Percentiles rank a stretch among this genome's conserved stretches.
These are phyloP conservation scores for Fraxinus angustifolia DNA, from an alignment of 305 asterid species.

Conservation along the genomic window DNA sequence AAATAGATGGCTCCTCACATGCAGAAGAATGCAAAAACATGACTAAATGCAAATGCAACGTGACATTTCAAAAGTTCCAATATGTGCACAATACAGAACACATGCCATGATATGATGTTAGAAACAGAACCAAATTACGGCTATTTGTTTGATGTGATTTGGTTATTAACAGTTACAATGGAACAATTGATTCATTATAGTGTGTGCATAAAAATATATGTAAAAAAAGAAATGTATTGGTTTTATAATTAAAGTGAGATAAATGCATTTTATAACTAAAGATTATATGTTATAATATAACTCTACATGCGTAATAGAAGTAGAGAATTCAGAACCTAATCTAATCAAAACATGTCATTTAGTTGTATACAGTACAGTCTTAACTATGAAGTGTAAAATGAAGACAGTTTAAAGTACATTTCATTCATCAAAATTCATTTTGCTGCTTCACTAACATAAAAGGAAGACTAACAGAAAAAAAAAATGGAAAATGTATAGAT, in stretches of 20 bases:
- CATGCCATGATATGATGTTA: background rate
- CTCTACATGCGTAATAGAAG: background rate
- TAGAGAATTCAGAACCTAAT: background rate
- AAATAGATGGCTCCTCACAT: constrained; percentile 13
- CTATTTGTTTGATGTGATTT: background rate
- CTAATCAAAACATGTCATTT: background rate
- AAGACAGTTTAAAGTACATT: background rate
- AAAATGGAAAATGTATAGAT: background rate
- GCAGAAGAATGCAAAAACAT: background rate
- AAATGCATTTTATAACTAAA: background rate
- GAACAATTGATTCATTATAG: background rate
- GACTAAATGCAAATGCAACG: background rate
- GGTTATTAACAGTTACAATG: background rate
- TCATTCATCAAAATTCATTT: background rate
- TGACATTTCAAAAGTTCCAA: background rate
- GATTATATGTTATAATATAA: background rate
- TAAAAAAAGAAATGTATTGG: background rate
- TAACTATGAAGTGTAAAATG: background rate
- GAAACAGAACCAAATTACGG: background rate
- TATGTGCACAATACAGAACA: background rate
- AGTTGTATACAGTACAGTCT: background rate
- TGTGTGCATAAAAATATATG: background rate
- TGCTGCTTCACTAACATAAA: background rate
- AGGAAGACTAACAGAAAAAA: background rate
- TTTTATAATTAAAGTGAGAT: background rate